Evolutionary conservation across 768 basidiomycete genomes (phyloP), one percentile per base, ranked within the genome.

Genomic region (Tubosaeta sp.): DNA sequence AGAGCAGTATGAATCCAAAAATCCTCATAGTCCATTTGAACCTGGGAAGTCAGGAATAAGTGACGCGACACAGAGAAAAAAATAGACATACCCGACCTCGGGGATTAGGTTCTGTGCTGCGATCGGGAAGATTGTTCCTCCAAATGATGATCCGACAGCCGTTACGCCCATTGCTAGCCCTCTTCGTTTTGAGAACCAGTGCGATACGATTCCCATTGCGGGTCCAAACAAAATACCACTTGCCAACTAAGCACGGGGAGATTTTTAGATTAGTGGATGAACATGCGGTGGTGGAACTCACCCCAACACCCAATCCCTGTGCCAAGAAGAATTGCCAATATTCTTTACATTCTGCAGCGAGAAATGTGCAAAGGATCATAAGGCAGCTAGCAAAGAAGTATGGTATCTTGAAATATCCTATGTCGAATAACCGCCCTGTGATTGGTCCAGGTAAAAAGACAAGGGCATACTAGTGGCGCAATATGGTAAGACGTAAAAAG

Each of bases 301-400:
- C 82, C 25, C 89, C 88, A 13, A 82, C 66, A 0, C 76, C 77
- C 32, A 90, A 58, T 0, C 88, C 88, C 64, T 91, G 89, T 52
- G 80, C 88, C 1, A 91, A 74, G 17, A 91, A 59, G 58, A 90
- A 86, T 7, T 91, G 86, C 89, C 88, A 91, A 60, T 83, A 91
- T 51, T 76, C 55, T 9, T 71, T 84, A 62, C 89, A 91, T 69
- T 90, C 73, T 1, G 85, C 85, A 8, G 78, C 71, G 19, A 91
- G 72, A 60, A 90, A 81, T 0, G 83, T 85, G 34, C 80, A 75
- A 0, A 65, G 56, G 3, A 91, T 68, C 5, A 88, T 64, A 14
- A 82, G 46, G 16, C 68, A 70, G 45, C 81, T 82, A 2, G 79
- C 76, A 1, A 69, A 35, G 6, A 78, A 58, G 31, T 80, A 74